Evolutionary conservation across 768 basidiomycete genomes (phyloP), one percentile per base, ranked within the genome.

Genomic region (Flagelloscypha sp.): DNA sequence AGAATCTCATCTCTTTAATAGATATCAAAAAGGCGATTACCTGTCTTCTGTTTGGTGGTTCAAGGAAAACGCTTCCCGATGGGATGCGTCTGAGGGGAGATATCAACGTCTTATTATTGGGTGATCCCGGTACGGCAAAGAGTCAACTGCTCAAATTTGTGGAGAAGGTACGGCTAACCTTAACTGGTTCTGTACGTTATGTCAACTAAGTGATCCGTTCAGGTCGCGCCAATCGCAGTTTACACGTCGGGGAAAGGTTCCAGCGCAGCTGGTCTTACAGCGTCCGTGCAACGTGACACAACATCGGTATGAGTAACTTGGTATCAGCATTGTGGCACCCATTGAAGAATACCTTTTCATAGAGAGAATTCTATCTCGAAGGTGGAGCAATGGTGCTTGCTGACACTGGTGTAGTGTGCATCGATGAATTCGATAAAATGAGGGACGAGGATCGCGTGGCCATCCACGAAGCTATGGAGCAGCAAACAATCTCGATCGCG

Each of bases 391-490:
- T 99, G 95, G 95, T 99, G 5, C 76, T 98, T 24, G 95, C 95
- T 1, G 95, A 99, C 54, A 87, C 87, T 9, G 95, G 95, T 19
- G 93, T 99, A 10, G 95, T 98, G 24, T 98, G 95, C 52, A 99
- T 99, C 52, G 95, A 99, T 49, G 95, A 99, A 57, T 99, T 99
- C 49, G 95, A 99, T 63, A 99, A 99, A 66, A 99, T 99, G 95
- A 72, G 94, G 24, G 95, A 99, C 47, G 94, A 98, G 58, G 95
- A 99, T 56, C 79, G 95, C 37, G 95, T 98, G 4, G 95, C 95
- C 0, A 98, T 98, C 41, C 95, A 98, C 59, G 95, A 98, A 63
- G 95, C 94, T 10, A 99, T 99, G 95, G 95, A 99, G 52, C 95
- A 99, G 53, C 94, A 98, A 52, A 99, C 95, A 0, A 98, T 99